These are phyloP conservation scores for Gyromitra esculenta DNA, from an alignment of 2,329 filamentous ascomycete species.

Conservation along the genomic window DNA sequence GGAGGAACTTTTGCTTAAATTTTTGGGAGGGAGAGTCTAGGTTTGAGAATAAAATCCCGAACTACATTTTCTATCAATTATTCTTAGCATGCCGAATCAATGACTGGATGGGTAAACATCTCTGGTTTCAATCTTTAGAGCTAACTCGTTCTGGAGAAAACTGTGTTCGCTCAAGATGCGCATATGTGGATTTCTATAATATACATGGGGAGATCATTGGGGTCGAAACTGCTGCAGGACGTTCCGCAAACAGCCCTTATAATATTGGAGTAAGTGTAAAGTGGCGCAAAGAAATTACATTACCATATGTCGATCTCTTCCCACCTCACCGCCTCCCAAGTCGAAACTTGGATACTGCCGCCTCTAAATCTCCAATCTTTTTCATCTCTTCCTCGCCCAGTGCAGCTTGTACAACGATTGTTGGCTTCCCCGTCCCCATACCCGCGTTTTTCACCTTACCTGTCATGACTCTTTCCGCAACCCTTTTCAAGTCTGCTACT, in stretches of 20 bases:
- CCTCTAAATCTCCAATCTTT: conserved; percentile 89
- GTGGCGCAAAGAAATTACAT: neutral
- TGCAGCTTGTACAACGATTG: conserved; percentile 92
- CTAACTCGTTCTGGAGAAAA: too few relatives aligned
- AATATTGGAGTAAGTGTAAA: neutral
- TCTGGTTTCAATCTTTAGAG: neutral
- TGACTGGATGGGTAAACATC: too few relatives aligned
- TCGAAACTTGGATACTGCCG: conserved; percentile 68
- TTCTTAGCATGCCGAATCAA: neutral
- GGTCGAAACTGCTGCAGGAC: neutral
- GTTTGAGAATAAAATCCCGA: too few relatives aligned
- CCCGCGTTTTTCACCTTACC: conserved; percentile 80
- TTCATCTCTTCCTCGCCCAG: conserved; percentile 75
- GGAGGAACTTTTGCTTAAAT: too few relatives aligned
- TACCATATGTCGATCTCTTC: neutral
- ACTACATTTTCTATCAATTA: too few relatives aligned
- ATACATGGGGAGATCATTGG: conserved; percentile 23
- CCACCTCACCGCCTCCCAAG: conserved; percentile 45
- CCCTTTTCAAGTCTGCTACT: conserved; percentile 79
- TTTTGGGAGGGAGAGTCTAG: too few relatives aligned
- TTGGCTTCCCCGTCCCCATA: conserved; percentile 83
- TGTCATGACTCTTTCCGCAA: conserved; percentile 80
- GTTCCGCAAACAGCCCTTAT: neutral
- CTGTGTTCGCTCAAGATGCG: neutral
- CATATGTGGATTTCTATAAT: conserved; percentile 18